Conservation (phyloP, 331 rosid genomes). For the Malus hybrid region DNA sequence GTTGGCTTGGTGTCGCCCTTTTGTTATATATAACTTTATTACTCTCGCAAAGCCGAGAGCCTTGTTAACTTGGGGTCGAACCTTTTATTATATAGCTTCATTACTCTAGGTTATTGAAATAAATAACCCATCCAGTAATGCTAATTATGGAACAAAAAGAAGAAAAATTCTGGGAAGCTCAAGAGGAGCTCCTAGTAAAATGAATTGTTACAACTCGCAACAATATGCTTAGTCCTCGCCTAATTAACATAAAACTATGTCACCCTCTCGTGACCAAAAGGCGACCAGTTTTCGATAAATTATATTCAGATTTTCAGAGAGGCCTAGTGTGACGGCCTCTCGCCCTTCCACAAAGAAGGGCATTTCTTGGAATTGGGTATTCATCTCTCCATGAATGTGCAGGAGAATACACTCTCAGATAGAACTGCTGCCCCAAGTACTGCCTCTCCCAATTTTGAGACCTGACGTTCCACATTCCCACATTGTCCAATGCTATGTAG, state of each 20-base stretch:
- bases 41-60: accelerated
- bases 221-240: not conserved
- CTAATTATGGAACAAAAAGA: not conserved
- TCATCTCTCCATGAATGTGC: slow-evolving; percentile 75
- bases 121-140: not conserved
- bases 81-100: not conserved
- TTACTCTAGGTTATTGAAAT: not conserved
- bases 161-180: slow-evolving; percentile 16
- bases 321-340: slow-evolving; percentile 70
- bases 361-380: slow-evolving; percentile 71
- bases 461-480: slow-evolving; percentile 96
- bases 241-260: not conserved
- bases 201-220: slow-evolving; percentile 12
- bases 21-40: too few species aligned
- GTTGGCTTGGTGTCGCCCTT: too few species aligned
- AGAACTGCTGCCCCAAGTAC: slow-evolving; percentile 90
- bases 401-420: slow-evolving; percentile 73
- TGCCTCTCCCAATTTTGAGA: slow-evolving; percentile 90
- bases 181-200: slow-evolving; percentile 23
- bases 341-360: slow-evolving; percentile 81
- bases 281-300: too few species aligned
- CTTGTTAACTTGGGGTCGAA: too few species aligned
- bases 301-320: not conserved
- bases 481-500: slow-evolving; percentile 80
- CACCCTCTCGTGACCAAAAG: slow-evolving; percentile 56